Base-by-base conservation (phyloP, 2,329 filamentous ascomycete genomes). In the Westerdykella sp. region DNA sequence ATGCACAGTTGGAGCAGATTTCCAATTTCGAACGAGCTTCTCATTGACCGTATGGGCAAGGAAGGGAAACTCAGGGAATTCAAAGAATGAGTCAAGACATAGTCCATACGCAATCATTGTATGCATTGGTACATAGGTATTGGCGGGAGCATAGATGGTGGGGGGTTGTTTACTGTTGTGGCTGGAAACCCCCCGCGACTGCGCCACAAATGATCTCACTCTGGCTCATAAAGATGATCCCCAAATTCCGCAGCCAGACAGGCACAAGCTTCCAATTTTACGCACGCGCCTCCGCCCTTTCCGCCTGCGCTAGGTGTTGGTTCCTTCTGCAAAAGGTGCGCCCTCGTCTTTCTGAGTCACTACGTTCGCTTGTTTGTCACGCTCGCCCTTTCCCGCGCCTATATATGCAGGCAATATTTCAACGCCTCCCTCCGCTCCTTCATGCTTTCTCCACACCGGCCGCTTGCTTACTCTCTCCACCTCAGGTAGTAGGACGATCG, bases 311-410 rank as follows among this genome's bases (percentile, higher is more conserved):
- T 35, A 18, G n/a, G n/a, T 18, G 16, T 15, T 18, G 22, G 22
- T 23, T 16, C 16, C 16, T 32, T 22, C 22, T 12, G 15, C 37
- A 39, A 43, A 46, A 41, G 37, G 39, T 39, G 36, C 45, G 53
- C 54, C 55, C 55, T 59, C 53, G 18, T 31, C 41, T 35, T 34
- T 35, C 30, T 52, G 50, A 52, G 41, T 48, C 47, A 52, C 45
- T 18, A 22, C 38, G 34, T 14, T 35, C 16, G n/a, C 10, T 18
- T 31, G n/a, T 22, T 42, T 42, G 25, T 37, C 37, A 14, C 28
- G 35, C 36, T 35, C 23, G 31, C 43, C 44, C 50, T 42, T 55
- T 49, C 53, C 49, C 53, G 45, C 36, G 25, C 39, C 40, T 42
- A 37, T 47, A 39, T 21, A 58, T 58, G 53, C 35, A 40, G 15